Evolutionary conservation across 495 filamentous ascomycete genomes (phyloP).

Genomic region (Hypoxylon intermedium): DNA sequence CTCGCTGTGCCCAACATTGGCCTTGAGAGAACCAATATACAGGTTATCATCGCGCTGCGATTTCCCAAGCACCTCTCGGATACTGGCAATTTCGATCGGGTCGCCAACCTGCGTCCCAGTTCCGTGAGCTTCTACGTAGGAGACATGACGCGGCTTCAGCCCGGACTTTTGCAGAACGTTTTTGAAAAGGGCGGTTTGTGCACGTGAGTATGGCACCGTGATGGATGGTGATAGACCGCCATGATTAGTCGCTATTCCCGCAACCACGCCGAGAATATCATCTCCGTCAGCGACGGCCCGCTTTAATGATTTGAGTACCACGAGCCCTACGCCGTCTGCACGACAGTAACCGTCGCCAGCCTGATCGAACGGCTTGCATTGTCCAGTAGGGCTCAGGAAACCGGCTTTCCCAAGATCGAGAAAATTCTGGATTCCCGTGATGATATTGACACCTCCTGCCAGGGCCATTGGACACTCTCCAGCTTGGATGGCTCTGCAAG

Average conservation of each 20-base stretch:
- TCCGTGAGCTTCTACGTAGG: slow-evolving; percentile 49
- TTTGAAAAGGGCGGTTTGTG: slow-evolving; percentile 54
- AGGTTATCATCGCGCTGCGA: slow-evolving; percentile 48
- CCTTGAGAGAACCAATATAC: slow-evolving; percentile 56
- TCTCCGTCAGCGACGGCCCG: slow-evolving; percentile 52
- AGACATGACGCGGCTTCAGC: slow-evolving; percentile 44
- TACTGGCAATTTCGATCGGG: slow-evolving; percentile 67
- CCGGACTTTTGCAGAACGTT: slow-evolving; percentile 46
- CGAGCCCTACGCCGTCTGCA: slow-evolving; percentile 55
- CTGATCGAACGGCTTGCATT: slow-evolving; percentile 38
- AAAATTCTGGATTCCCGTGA: slow-evolving; percentile 41
- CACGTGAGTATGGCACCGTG: slow-evolving; percentile 49
- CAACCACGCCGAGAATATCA: slow-evolving; percentile 60
- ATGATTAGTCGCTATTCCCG: slow-evolving; percentile 55
- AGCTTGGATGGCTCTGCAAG: slow-evolving; percentile 44
- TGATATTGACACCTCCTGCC: slow-evolving; percentile 44
- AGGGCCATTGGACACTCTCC: slow-evolving; percentile 54
- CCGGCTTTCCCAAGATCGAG: slow-evolving; percentile 44
- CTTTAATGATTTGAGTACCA: slow-evolving; percentile 59
- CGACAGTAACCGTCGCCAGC: slow-evolving; percentile 41
- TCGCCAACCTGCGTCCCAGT: slow-evolving; percentile 63
- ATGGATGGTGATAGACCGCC: slow-evolving; percentile 52
- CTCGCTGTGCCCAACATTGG: slow-evolving; percentile 58
- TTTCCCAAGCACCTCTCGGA: slow-evolving; percentile 64
- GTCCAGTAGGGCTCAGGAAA: slow-evolving; percentile 45